Conservation (phyloP, 305 asterid species). For the Rubia tinctorum region DNA sequence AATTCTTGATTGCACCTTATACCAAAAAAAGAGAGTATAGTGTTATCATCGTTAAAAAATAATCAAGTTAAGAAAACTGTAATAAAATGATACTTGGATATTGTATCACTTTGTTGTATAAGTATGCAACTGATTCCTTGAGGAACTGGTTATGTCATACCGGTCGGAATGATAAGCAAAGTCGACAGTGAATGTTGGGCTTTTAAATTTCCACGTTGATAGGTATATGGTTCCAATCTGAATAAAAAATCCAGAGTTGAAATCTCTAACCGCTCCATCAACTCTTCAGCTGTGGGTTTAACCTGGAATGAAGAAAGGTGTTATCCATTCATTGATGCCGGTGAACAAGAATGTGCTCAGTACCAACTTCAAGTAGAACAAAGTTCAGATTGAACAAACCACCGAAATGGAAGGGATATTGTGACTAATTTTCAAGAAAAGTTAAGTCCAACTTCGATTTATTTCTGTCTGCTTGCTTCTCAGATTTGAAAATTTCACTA, state of each 20-base stretch:
- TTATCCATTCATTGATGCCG: slow-evolving; percentile 1
- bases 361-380: background rate
- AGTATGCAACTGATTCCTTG: no score
- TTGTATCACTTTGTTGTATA: no score
- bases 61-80: no score
- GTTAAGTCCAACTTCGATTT: no score
- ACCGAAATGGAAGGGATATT: background rate
- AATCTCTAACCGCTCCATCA: slow-evolving; percentile 93
- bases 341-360: background rate
- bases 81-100: no score
- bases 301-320: slow-evolving; percentile 47
- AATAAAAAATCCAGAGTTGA: no score
- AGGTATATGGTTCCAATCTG: background rate
- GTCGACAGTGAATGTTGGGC: no score
- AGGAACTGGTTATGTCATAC: background rate
- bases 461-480: no score
- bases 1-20: no score
- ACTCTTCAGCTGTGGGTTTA: slow-evolving; percentile 97
- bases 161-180: background rate
- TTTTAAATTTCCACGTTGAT: background rate
- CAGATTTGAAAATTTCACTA: no score
- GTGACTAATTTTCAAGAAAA: background rate
- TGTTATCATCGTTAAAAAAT: no score
- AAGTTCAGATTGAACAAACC: background rate
- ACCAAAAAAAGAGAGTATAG: no score